Evolutionary conservation across 129 eudicot genomes (phyloP), one percentile per base, ranked within the genome.

Genomic region (Dittrichia graveolens): DNA sequence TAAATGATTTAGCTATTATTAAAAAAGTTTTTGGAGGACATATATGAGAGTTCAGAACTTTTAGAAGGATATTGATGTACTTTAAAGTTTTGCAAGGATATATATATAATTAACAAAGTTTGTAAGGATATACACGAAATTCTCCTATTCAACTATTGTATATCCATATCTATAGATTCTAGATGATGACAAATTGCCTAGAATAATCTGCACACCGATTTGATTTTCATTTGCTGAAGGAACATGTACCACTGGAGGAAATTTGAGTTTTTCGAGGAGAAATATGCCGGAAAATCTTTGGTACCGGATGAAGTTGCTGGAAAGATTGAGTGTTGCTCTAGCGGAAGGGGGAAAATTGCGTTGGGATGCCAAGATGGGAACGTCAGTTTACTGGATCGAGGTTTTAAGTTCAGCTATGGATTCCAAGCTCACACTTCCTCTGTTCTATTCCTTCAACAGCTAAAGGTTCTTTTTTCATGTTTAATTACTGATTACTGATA

Each of bases 211-310:
- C 47, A 8, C 50, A 6, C 7, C 67, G 66, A 43, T 56, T 73
- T 48, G 78, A 74, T 65, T 63, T 37, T 13, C 4, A 55, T 47
- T 3, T 58, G 42, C 46, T 31, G n/a, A 54, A 46, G 6, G 40
- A 40, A 8, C 38, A 90, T 94, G 98, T 94, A 94, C 77, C 96
- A 88, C 76, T 90, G 93, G 98, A 72, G 98, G 83, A 94, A 94
- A 81, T 94, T 94, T 84, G 98, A 94, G 57, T 94, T 94, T 81
- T 94, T 94, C 59, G 98, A 94, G 85, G 97, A 90, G 83, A 94
- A 94, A 71, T 89, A 71, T 65, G 75, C 82, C 50, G 92, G 96
- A 60, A 87, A 88, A 77, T 52, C 74, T 79, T n/a, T 83, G 73
- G 78, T 84, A 9, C 85, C 88, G 12, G 96, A 86, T 7, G 97